phyloP scores from a whole-genome alignment of 164 flowering plant species.

The Magnolia kwangsiensis region DNA sequence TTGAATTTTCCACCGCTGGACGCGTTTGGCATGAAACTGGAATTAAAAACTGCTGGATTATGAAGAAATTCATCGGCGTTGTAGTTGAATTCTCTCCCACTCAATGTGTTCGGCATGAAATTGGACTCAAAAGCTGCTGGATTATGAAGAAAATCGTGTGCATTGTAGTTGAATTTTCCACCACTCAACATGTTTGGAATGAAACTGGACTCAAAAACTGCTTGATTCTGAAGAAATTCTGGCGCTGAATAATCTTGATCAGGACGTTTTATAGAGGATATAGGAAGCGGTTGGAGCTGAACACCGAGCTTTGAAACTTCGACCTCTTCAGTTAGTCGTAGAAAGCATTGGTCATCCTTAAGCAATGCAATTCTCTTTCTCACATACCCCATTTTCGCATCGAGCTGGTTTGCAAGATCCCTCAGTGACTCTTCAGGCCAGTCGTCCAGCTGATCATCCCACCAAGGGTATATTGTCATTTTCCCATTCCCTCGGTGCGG shows the following conservation, averaged over 20 bases:
- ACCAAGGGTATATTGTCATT: background rate
- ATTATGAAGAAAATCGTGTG: background rate
- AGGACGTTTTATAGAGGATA: background rate
- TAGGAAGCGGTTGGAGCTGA: background rate
- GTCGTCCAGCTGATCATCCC: background rate
- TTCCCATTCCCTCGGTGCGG: background rate
- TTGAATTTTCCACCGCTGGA: background rate
- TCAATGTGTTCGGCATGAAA: background rate
- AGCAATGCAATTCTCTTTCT: background rate
- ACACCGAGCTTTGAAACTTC: background rate
- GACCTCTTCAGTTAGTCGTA: background rate
- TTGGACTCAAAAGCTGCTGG: background rate
- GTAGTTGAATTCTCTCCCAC: background rate
- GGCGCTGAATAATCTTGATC: background rate
- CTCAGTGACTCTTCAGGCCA: background rate
- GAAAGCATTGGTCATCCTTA: background rate
- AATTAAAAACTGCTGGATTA: too few relatives aligned
- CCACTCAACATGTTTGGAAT: background rate
- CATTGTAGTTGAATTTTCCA: background rate
- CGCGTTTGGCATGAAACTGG: background rate
- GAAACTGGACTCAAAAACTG: background rate
- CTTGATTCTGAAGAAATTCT: background rate
- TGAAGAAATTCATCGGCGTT: too few relatives aligned
- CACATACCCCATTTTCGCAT: background rate
- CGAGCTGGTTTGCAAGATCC: background rate